Evolutionary conservation across 208 protist species (phyloP).

Genomic region (Trichomonas tenax): DNA sequence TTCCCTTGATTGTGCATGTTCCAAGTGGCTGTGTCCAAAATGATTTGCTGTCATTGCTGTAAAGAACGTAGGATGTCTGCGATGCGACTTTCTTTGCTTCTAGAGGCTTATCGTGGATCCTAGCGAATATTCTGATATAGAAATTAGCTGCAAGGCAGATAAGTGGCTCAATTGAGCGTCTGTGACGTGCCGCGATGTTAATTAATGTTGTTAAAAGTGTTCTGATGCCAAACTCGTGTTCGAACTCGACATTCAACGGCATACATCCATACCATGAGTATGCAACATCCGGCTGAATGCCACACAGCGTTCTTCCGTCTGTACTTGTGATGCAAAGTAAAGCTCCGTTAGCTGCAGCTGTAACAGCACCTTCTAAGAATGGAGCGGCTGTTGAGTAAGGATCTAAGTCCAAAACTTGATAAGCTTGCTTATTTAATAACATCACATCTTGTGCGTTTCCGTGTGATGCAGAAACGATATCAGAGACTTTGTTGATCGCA

Average conservation of each 20-base stretch:
- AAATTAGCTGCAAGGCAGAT: slow-evolving; percentile 91
- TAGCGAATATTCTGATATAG: slow-evolving; percentile 93
- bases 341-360: slow-evolving; percentile 76
- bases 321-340: slow-evolving; percentile 93
- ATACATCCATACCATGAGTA: slow-evolving; percentile 64
- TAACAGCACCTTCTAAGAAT: slow-evolving; percentile 86
- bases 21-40: background rate
- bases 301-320: slow-evolving; percentile 87
- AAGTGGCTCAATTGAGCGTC: slow-evolving; percentile 81
- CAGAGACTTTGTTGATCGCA: slow-evolving; percentile 63
- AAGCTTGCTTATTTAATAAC: slow-evolving; percentile 52
- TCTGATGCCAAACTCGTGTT: slow-evolving; percentile 81
- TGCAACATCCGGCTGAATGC: slow-evolving; percentile 65
- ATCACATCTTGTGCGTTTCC: slow-evolving; percentile 45
- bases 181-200: slow-evolving; percentile 63
- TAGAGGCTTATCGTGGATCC: slow-evolving; percentile 60
- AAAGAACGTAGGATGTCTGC: background rate
- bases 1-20: background rate
- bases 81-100: background rate
- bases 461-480: slow-evolving; percentile 52
- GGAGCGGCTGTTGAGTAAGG: slow-evolving; percentile 88
- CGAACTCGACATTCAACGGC: slow-evolving; percentile 47
- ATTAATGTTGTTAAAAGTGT: slow-evolving; percentile 71
- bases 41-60: background rate
- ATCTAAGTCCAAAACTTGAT: slow-evolving; percentile 95